A percentile compares a stretch with the other conserved stretches of the same genome.
phyloP scores from a whole-genome alignment of 148 eudicot species.

The Fallopia convolvulus region DNA sequence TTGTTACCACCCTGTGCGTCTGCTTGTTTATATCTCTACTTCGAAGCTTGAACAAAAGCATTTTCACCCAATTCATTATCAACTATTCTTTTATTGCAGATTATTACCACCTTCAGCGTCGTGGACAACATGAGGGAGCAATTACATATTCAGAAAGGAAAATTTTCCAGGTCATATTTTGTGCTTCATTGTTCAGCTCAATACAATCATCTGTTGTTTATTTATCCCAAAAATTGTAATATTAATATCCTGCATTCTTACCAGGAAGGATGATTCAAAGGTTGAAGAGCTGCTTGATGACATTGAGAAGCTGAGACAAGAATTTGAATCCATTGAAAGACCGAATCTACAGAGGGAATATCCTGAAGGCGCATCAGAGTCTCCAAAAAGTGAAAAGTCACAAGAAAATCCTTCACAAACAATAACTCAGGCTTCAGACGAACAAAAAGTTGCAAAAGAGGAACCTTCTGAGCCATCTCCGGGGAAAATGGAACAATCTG shows the following conservation, averaged over 20 bases:
- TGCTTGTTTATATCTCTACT: background rate
- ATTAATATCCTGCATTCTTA: background rate
- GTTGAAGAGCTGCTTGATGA: constrained; percentile 63
- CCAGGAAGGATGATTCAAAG: constrained; percentile 66
- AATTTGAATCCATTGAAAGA: constrained; percentile 76
- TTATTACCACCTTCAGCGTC: constrained; percentile 86
- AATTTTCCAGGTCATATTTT: constrained; percentile 48
- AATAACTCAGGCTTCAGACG: constrained; percentile 15
- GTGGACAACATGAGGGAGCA: constrained; percentile 97
- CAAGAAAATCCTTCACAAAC: constrained; percentile 28
- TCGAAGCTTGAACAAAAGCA: background rate
- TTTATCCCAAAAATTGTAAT: background rate
- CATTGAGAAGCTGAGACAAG: constrained; percentile 60
- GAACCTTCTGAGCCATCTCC: constrained; percentile 20
- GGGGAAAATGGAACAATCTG: constrained; percentile 30
- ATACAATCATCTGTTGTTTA: background rate
- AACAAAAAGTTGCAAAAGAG: constrained; percentile 21
- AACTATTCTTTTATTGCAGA: constrained; percentile 34
- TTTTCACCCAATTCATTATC: background rate
- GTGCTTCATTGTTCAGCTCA: background rate
- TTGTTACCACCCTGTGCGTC: background rate
- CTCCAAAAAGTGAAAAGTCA: constrained; percentile 29
- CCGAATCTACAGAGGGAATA: constrained; percentile 68
- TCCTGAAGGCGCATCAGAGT: constrained; percentile 37
- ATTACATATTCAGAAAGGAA: constrained; percentile 53